Evolutionary conservation across 345 rosid species (phyloP).

Genomic region (Moringa oleifera): DNA sequence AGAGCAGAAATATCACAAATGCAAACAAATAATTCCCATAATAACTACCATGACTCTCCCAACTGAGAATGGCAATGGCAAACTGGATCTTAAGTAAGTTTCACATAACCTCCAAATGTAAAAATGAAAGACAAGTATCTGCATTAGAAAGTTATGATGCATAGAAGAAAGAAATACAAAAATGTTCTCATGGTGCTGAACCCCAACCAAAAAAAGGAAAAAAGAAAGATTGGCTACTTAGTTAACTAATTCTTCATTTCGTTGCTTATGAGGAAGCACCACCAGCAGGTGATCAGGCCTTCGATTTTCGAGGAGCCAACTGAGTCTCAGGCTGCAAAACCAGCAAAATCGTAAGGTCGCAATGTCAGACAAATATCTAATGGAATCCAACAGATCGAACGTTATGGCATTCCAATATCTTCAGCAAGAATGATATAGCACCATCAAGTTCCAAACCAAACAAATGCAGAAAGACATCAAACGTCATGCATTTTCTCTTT

Average conservation of each 20-base stretch:
- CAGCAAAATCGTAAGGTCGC: background rate
- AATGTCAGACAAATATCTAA: background rate
- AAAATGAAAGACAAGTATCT: no score
- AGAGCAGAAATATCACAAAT: no score
- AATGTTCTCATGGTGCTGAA: background rate
- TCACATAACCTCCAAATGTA: no score
- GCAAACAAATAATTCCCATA: no score
- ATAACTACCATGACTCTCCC: no score
- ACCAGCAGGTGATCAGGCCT: slow-evolving; percentile 21
- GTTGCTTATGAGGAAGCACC: slow-evolving; percentile 23
- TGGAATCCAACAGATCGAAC: background rate
- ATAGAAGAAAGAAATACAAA: background rate
- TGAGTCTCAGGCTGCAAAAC: slow-evolving; percentile 55
- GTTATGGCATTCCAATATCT: background rate
- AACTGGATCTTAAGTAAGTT: no score
- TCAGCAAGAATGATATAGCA: background rate
- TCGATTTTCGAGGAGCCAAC: slow-evolving; percentile 41
- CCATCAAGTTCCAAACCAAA: background rate
- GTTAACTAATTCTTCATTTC: no score
- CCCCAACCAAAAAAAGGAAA: background rate
- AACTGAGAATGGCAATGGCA: no score
- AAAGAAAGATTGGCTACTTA: background rate
- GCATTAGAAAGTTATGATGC: background rate
- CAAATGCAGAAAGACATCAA: no score
- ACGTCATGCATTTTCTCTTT: background rate